phyloP scores from a whole-genome alignment of 306 rosid genomes.

The Quercus suber region DNA sequence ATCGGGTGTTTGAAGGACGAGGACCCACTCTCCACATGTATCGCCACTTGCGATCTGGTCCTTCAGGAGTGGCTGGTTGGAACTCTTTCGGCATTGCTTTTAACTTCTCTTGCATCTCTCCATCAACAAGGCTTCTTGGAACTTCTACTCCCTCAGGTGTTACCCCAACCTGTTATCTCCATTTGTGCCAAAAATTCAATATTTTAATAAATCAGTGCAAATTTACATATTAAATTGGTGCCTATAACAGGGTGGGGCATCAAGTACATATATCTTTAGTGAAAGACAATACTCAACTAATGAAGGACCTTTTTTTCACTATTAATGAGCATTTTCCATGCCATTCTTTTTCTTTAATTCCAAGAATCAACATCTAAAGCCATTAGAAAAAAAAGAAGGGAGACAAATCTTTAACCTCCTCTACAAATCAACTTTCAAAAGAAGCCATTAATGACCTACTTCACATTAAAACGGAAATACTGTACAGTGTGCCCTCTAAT shows the following conservation, averaged over 20 bases:
- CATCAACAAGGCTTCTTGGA: conserved; percentile 88
- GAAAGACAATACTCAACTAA: neutral
- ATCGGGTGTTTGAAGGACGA: conserved; percentile 69
- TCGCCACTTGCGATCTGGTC: conserved; percentile 92
- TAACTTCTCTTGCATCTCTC: conserved; percentile 74
- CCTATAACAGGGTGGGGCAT: neutral
- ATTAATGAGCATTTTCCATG: neutral
- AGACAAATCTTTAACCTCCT: neutral
- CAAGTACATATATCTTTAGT: neutral
- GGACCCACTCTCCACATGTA: conserved; percentile 97
- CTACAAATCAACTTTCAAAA: neutral
- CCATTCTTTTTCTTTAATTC: neutral
- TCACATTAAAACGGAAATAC: neutral
- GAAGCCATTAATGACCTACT: neutral
- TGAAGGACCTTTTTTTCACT: neutral
- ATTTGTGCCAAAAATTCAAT: conserved; percentile 11
- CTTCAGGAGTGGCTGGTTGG: conserved; percentile 62
- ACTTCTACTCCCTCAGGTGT: conserved; percentile 92
- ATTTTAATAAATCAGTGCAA: neutral
- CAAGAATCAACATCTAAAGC: neutral
- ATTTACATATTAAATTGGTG: neutral
- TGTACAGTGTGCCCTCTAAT: neutral
- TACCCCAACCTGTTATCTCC: conserved; percentile 73
- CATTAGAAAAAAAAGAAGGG: neutral
- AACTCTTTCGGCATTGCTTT: conserved; percentile 65